Evolutionary conservation across 1,284 basidiomycete species (phyloP).

Genomic region (Hortiboletus rubellus): DNA sequence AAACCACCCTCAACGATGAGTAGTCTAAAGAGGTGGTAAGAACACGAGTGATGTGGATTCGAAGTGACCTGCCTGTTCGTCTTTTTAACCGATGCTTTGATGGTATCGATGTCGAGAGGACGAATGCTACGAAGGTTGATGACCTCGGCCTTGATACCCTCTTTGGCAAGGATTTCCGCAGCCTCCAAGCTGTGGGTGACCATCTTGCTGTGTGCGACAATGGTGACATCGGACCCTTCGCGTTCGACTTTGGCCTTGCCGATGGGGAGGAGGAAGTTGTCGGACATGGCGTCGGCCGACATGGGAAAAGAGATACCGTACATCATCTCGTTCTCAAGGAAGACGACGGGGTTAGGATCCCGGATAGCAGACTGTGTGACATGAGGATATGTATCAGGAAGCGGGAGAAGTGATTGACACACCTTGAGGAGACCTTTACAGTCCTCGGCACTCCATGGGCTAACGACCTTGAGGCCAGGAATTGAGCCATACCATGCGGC

Average conservation of each 20-base stretch:
- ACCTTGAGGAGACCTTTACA: slow-evolving; percentile 98
- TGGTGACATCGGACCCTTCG: slow-evolving; percentile 89
- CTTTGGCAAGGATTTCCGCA: slow-evolving; percentile 90
- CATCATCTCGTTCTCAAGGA: slow-evolving; percentile 99
- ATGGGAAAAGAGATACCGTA: slow-evolving; percentile 98
- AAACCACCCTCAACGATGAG: slow-evolving; percentile 98
- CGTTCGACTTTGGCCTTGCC: slow-evolving; percentile 98
- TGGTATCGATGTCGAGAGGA: slow-evolving; percentile 96
- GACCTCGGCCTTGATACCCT: slow-evolving; percentile 97
- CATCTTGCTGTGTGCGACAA: slow-evolving; percentile 98
- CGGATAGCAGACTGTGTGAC: slow-evolving; percentile 83
- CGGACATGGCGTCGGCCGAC: slow-evolving; percentile 92
- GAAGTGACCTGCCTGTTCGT: slow-evolving; percentile 74
- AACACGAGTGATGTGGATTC: background rate
- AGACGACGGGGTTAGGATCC: slow-evolving; percentile 97
- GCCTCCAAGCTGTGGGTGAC: slow-evolving; percentile 92
- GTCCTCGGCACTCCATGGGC: slow-evolving; percentile 96
- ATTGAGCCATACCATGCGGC: slow-evolving; percentile 95
- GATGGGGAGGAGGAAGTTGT: slow-evolving; percentile 93
- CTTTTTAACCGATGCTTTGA: slow-evolving; percentile 96
- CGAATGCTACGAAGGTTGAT: slow-evolving; percentile 96
- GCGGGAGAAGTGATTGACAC: slow-evolving; percentile 1
- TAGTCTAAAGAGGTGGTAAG: slow-evolving; percentile 50
- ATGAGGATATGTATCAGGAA: slow-evolving; percentile 5
- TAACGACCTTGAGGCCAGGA: slow-evolving; percentile 97